Percentiles rank a stretch among this genome's conserved stretches.
These are phyloP conservation scores for Albophoma yamanashiensis DNA, from an alignment of 2,329 filamentous ascomycete genomes.

Conservation along the genomic window DNA sequence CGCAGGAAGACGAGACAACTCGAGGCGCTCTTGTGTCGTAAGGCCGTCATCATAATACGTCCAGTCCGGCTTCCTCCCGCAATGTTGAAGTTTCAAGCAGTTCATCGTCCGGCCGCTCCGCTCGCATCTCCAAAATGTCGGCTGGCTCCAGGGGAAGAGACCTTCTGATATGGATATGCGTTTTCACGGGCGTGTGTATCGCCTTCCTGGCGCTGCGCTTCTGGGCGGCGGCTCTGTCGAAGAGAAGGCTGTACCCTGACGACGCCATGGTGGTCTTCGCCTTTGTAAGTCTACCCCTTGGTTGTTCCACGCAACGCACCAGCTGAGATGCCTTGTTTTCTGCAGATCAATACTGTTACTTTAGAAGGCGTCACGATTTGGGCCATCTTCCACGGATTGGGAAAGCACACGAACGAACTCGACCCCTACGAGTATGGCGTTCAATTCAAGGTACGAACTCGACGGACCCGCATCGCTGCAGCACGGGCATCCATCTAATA, in stretches of 20 bases:
- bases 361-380: background rate
- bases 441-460: background rate
- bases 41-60: background rate
- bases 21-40: background rate
- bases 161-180: background rate
- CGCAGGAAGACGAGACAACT: background rate
- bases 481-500: background rate
- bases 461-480: background rate
- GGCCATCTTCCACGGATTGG: background rate
- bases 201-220: background rate
- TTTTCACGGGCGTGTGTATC: background rate
- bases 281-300: background rate
- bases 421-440: background rate
- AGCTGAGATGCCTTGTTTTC: background rate
- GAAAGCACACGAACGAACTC: background rate
- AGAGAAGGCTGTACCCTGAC: background rate
- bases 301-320: background rate
- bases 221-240: background rate
- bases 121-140: background rate
- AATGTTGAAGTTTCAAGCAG: background rate
- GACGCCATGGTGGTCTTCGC: background rate
- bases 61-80: background rate
- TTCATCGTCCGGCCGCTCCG: background rate
- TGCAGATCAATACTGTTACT: background rate
- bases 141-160: background rate